Evolutionary conservation across 257 asterid species (phyloP).

Genomic region (Fraxinus cuspidata): DNA sequence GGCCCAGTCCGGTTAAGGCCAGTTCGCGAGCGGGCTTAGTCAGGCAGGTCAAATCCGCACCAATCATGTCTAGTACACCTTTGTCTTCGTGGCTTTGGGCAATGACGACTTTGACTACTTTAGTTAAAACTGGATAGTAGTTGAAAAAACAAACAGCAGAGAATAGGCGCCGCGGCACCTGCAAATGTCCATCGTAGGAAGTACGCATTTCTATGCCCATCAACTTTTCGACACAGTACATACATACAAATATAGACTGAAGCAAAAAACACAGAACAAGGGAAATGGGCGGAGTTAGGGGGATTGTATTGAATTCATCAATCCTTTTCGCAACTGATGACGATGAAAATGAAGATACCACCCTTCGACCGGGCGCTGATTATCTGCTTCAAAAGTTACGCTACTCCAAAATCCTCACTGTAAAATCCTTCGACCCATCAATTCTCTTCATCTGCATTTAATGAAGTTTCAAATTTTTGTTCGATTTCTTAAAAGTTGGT

Average conservation of each 20-base stretch:
- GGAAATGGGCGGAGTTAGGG: constrained; percentile 59
- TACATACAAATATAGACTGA: constrained; percentile 9
- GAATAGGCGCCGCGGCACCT: neutral
- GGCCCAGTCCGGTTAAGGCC: too few relatives aligned
- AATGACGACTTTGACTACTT: neutral
- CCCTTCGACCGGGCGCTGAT: constrained; percentile 48
- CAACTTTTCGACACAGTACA: neutral
- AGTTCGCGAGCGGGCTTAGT: too few relatives aligned
- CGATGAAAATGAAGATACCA: constrained; percentile 29
- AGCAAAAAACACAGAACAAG: neutral
- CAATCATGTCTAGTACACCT: too few relatives aligned
- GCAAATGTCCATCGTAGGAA: neutral
- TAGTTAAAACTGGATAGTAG: neutral
- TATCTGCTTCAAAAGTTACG: constrained; percentile 68
- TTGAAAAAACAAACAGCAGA: neutral
- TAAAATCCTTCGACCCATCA: constrained; percentile 16
- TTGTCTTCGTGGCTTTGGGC: too few relatives aligned
- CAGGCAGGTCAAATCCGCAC: too few relatives aligned
- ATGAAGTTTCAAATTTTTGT: neutral
- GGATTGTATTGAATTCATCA: constrained; percentile 63
- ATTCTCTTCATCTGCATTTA: neutral
- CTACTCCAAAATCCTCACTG: constrained; percentile 64
- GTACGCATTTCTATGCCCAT: constrained; percentile 25
- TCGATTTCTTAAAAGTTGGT: neutral
- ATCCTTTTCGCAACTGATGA: constrained; percentile 40